A percentile compares a stretch with the other conserved stretches of the same genome.
These are phyloP conservation scores for Penicillium expansum DNA, from an alignment of 2,329 filamentous ascomycete genomes.

Conservation along the genomic window DNA sequence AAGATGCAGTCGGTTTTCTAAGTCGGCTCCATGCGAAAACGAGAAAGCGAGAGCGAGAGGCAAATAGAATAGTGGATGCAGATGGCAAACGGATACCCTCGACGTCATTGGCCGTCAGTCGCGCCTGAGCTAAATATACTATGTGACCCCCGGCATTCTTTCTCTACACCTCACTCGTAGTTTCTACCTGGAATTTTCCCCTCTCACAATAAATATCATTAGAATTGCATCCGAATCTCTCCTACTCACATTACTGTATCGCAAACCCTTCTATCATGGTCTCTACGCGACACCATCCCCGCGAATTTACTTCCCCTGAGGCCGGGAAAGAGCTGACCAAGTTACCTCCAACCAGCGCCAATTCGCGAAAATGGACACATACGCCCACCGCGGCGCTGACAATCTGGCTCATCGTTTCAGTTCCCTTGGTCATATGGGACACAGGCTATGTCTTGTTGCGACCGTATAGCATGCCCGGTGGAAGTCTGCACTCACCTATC, in stretches of 20 bases:
- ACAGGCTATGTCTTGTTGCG: slow-evolving; percentile 73
- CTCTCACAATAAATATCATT: neutral
- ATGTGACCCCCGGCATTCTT: neutral
- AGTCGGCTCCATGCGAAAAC: neutral
- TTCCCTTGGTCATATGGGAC: slow-evolving; percentile 82
- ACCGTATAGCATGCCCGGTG: slow-evolving; percentile 78
- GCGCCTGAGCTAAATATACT: neutral
- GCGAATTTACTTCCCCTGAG: slow-evolving; percentile 46
- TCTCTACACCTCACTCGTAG: neutral
- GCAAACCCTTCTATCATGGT: slow-evolving; percentile 41
- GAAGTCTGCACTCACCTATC: slow-evolving; percentile 66
- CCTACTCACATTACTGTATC: neutral
- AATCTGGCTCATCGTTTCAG: slow-evolving; percentile 69
- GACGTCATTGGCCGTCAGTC: slow-evolving; percentile 12
- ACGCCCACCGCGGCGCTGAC: slow-evolving; percentile 60
- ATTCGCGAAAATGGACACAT: slow-evolving; percentile 51
- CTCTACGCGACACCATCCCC: slow-evolving; percentile 55
- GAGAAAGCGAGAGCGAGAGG: neutral
- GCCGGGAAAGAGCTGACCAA: slow-evolving; percentile 24
- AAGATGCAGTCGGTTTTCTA: neutral
- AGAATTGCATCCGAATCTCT: neutral
- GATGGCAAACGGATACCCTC: neutral
- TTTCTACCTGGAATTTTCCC: neutral
- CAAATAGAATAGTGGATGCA: too few species aligned
- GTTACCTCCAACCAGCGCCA: slow-evolving; percentile 24